Percentiles rank a stretch among this genome's conserved stretches.
These are phyloP conservation scores for Apiotrichum porosum DNA, from an alignment of 1,284 basidiomycete species.

Conservation along the genomic window DNA sequence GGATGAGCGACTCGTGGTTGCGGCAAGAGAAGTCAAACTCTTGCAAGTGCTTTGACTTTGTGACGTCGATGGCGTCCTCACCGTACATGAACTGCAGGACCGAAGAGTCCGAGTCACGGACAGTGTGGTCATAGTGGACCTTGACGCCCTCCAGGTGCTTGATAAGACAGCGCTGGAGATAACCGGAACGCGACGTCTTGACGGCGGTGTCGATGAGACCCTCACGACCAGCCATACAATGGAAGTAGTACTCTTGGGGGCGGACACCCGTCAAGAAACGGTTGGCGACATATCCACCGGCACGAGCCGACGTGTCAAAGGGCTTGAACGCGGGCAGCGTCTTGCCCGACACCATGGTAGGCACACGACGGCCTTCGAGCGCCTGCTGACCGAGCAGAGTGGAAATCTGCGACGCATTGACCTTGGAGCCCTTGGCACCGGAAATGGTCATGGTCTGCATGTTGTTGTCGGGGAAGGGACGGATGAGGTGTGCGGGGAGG, in stretches of 20 bases:
- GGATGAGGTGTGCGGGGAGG: slow-evolving; percentile 81
- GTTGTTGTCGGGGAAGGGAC: slow-evolving; percentile 96
- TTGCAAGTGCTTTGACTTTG: slow-evolving; percentile 82
- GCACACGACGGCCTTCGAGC: slow-evolving; percentile 95
- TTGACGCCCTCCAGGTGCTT: slow-evolving; percentile 96
- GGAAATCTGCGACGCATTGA: slow-evolving; percentile 97
- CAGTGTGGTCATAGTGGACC: slow-evolving; percentile 97
- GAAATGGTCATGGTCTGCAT: slow-evolving; percentile 99
- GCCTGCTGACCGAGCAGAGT: slow-evolving; percentile 96
- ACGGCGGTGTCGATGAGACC: slow-evolving; percentile 99
- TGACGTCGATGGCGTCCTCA: slow-evolving; percentile 93
- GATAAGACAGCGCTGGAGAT: slow-evolving; percentile 95
- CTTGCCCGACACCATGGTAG: slow-evolving; percentile 98
- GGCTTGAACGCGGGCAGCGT: slow-evolving; percentile 95
- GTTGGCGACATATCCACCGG: slow-evolving; percentile 99
- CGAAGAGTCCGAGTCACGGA: slow-evolving; percentile 88
- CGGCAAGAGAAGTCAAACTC: slow-evolving; percentile 91
- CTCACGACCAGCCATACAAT: slow-evolving; percentile 95
- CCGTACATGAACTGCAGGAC: slow-evolving; percentile 97
- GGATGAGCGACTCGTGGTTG: slow-evolving; percentile 77
- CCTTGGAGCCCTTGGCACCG: slow-evolving; percentile 95
- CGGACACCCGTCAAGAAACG: slow-evolving; percentile 98
- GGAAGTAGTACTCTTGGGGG: slow-evolving; percentile 99
- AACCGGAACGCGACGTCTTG: slow-evolving; percentile 97
- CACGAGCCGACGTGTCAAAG: slow-evolving; percentile 94